Evolutionary conservation across 352 stramenopile species (phyloP).

Genomic region (Pythium dissotocum): DNA sequence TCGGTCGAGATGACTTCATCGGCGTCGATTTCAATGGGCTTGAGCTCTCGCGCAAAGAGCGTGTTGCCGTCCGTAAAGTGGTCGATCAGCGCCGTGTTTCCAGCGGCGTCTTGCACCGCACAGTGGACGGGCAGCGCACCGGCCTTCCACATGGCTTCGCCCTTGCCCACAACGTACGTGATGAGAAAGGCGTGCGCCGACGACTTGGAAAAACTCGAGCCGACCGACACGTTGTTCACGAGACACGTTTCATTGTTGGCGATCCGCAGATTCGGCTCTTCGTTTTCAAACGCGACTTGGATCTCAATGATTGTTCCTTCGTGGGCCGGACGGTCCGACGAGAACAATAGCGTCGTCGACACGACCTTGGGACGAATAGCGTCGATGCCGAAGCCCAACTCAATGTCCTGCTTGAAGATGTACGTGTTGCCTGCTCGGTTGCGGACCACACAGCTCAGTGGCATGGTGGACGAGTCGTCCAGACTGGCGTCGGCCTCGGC

Average conservation of each 20-base stretch:
- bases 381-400: constrained; percentile 59
- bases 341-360: constrained; percentile 54
- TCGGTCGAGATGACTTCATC: constrained; percentile 48
- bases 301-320: constrained; percentile 69
- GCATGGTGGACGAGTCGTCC: constrained; percentile 35
- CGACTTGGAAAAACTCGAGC: constrained; percentile 48
- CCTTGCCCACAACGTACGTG: constrained; percentile 62
- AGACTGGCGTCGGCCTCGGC: constrained; percentile 39
- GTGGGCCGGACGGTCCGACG: constrained; percentile 57
- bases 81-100: constrained; percentile 51
- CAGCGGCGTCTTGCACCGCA: constrained; percentile 47
- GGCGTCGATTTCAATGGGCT: constrained; percentile 55
- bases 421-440: constrained; percentile 47
- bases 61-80: constrained; percentile 69
- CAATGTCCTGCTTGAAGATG: constrained; percentile 38
- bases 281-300: constrained; percentile 46
- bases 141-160: constrained; percentile 53
- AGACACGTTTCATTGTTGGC: constrained; percentile 44
- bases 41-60: constrained; percentile 60
- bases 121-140: constrained; percentile 58
- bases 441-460: constrained; percentile 41
- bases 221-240: constrained; percentile 67
- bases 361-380: constrained; percentile 41
- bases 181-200: constrained; percentile 47
- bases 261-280: constrained; percentile 40